A percentile compares a stretch with the other conserved stretches of the same genome.
phyloP scores from a whole-genome alignment of 768 basidiomycete species.

The Hericium alpestre region DNA sequence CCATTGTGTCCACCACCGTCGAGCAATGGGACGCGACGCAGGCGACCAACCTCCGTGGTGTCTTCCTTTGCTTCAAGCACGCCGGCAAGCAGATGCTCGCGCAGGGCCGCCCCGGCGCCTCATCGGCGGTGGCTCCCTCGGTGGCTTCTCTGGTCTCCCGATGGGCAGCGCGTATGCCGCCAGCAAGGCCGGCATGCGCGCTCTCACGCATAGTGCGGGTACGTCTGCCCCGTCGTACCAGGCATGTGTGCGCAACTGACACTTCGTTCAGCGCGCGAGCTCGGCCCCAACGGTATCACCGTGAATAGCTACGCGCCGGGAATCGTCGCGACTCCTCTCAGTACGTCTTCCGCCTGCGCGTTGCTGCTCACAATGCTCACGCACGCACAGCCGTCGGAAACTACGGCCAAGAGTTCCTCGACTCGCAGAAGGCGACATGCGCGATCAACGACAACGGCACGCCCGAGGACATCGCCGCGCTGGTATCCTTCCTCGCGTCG shows the following conservation, averaged over 20 bases:
- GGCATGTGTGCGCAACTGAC: background rate
- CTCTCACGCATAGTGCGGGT: slow-evolving; percentile 18
- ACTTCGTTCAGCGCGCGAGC: slow-evolving; percentile 10
- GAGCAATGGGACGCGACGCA: slow-evolving; percentile 15
- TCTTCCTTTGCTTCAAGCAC: slow-evolving; percentile 16
- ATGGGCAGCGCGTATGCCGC: slow-evolving; percentile 17
- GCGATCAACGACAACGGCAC: background rate
- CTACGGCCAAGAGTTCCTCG: background rate
- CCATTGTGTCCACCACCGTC: slow-evolving; percentile 1
- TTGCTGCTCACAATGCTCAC: background rate
- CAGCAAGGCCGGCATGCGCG: slow-evolving; percentile 23
- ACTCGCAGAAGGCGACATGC: background rate
- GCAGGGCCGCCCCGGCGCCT: slow-evolving; percentile 18
- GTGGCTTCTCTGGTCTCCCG: slow-evolving; percentile 4
- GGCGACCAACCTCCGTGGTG: slow-evolving; percentile 12
- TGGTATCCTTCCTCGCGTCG: slow-evolving; percentile 25
- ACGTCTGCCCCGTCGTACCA: background rate
- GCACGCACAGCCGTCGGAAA: background rate
- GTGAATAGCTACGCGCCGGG: slow-evolving; percentile 15
- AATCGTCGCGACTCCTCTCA: background rate
- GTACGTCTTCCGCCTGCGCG: background rate
- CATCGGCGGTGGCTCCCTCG: slow-evolving; percentile 12
- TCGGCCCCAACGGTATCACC: slow-evolving; percentile 13
- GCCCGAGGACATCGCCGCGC: slow-evolving; percentile 17
- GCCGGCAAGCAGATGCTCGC: slow-evolving; percentile 17